These are phyloP conservation scores for Saccharomyces hybrid DNA, from an alignment of 1,139 yeast species.

Conservation along the genomic window DNA sequence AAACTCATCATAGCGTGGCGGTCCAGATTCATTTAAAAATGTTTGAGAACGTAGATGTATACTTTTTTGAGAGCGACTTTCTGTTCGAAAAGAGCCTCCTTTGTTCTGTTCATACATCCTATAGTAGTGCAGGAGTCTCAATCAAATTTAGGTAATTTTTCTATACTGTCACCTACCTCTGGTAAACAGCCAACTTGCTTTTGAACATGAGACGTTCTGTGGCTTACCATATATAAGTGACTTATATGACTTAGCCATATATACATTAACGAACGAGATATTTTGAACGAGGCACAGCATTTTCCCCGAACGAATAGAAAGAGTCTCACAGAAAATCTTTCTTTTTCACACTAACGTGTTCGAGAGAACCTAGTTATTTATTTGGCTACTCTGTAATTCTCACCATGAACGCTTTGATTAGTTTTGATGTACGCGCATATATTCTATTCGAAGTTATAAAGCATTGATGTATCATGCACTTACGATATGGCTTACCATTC, in stretches of 20 bases:
- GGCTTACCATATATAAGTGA: neutral
- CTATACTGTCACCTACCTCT: neutral
- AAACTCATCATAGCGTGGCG: neutral
- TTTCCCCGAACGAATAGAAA: neutral
- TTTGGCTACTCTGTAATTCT: neutral
- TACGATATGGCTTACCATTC: neutral
- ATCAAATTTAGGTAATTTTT: too few relatives aligned
- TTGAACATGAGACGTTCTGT: neutral
- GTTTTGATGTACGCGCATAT: neutral
- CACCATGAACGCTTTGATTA: neutral
- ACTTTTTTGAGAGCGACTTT: neutral
- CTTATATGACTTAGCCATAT: neutral
- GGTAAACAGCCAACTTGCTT: neutral
- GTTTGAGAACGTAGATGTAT: neutral
- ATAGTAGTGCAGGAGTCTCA: neutral
- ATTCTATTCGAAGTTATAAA: neutral
- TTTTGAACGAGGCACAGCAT: neutral
- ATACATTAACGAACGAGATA: neutral
- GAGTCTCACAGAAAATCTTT: neutral
- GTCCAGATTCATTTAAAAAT: neutral
- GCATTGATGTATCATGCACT: neutral
- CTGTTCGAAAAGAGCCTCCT: neutral
- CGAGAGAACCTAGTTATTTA: neutral
- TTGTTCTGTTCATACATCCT: neutral
- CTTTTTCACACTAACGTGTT: neutral